Evolutionary conservation across 768 basidiomycete species (phyloP).

Genomic region (Suillus cothurnatus): DNA sequence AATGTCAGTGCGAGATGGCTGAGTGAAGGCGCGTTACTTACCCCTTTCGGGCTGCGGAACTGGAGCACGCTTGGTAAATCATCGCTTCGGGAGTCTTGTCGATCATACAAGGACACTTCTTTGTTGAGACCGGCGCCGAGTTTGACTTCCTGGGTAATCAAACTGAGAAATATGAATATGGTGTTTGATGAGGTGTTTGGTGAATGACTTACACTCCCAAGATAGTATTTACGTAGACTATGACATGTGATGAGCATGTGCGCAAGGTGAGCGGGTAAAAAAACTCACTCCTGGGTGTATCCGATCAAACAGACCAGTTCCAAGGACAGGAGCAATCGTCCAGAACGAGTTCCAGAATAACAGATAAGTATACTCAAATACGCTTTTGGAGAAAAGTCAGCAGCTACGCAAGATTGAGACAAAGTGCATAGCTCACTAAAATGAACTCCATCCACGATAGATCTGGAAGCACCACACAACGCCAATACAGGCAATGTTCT

Average conservation of each 20-base stretch:
- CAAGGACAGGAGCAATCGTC: constrained; percentile 92
- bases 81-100: background rate
- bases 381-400: constrained; percentile 41
- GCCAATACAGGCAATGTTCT: constrained; percentile 95
- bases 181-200: background rate
- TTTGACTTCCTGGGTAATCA: constrained; percentile 25
- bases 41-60: constrained; percentile 19
- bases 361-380: constrained; percentile 91
- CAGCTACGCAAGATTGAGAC: background rate
- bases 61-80: constrained; percentile 14
- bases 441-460: constrained; percentile 91
- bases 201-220: constrained; percentile 25
- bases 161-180: constrained; percentile 14
- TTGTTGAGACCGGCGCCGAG: constrained; percentile 26
- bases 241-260: background rate
- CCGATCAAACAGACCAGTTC: constrained; percentile 96
- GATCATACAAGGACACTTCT: constrained; percentile 21
- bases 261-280: background rate
- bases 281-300: constrained; percentile 40
- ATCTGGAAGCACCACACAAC: constrained; percentile 99
- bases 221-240: constrained; percentile 32
- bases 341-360: constrained; percentile 99
- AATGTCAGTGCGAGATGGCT: no score
- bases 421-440: constrained; percentile 66
- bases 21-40: constrained; percentile 12